Evolutionary conservation across 2,329 filamentous ascomycete genomes (phyloP).

Genomic region (Stagonosporopsis vannaccii): DNA sequence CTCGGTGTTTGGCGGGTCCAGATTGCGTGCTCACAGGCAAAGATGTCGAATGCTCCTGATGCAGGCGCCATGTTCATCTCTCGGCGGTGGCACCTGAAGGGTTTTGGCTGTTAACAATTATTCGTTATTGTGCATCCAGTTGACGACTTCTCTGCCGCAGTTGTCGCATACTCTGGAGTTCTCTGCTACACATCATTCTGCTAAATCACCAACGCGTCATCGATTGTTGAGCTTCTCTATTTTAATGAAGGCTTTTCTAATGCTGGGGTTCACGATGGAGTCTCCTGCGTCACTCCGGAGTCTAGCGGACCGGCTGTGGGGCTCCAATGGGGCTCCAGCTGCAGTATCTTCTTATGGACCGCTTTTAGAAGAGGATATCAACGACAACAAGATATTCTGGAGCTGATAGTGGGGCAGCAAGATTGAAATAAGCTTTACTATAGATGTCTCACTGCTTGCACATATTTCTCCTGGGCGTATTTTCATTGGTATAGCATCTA

Average conservation of each 20-base stretch:
- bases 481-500: not conserved
- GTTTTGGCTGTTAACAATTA: not conserved
- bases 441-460: not conserved
- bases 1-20: not conserved
- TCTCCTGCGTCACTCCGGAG: slow-evolving; percentile 16
- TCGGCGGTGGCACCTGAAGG: slow-evolving; percentile 9
- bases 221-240: not conserved
- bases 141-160: slow-evolving; percentile 12
- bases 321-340: slow-evolving; percentile 12
- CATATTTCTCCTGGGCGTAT: not conserved
- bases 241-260: not conserved
- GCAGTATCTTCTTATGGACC: slow-evolving; percentile 14
- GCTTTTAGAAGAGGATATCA: slow-evolving; percentile 15
- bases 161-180: not conserved
- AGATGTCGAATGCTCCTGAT: slow-evolving; percentile 42
- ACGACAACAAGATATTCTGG: not conserved
- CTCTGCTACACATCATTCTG: not conserved
- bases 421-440: slow-evolving; percentile 4
- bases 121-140: slow-evolving; percentile 11
- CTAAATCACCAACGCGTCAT: not conserved
- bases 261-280: not conserved
- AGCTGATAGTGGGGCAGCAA: slow-evolving; percentile 9
- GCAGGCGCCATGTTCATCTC: slow-evolving; percentile 9
- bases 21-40: slow-evolving; percentile 45
- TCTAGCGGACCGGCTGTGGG: slow-evolving; percentile 12